These are phyloP conservation scores for Fomitopsis pinicola DNA, from an alignment of 1,284 basidiomycete species.

Conservation along the genomic window DNA sequence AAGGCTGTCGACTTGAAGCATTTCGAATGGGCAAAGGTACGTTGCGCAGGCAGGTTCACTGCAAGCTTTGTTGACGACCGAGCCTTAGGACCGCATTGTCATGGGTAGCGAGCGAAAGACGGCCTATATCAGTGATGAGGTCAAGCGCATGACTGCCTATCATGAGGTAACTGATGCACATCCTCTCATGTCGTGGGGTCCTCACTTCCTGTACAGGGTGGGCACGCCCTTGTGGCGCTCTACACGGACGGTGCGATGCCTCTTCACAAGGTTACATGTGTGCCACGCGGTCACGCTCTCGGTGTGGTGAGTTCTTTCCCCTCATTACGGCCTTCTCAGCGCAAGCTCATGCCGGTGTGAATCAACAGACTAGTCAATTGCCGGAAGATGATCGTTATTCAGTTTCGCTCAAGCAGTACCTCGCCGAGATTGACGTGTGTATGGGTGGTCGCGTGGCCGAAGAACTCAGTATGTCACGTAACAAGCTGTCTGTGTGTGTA, in stretches of 20 bases:
- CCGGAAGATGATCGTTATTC: constrained; percentile 81
- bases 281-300: constrained; percentile 89
- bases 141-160: constrained; percentile 87
- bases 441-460: constrained; percentile 94
- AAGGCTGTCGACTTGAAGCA: constrained; percentile 72
- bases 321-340: background rate
- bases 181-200: constrained; percentile 5
- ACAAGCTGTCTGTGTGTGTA: background rate
- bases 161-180: constrained; percentile 63
- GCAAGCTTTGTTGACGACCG: background rate
- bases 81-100: constrained; percentile 75
- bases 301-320: constrained; percentile 62
- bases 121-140: constrained; percentile 81
- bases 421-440: constrained; percentile 81
- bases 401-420: constrained; percentile 68
- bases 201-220: constrained; percentile 51
- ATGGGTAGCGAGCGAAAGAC: constrained; percentile 94
- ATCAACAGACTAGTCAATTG: constrained; percentile 72
- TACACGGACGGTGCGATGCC: constrained; percentile 94
- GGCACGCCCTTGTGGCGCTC: constrained; percentile 87
- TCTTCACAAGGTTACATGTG: constrained; percentile 93
- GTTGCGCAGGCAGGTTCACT: constrained; percentile 5
- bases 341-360: background rate
- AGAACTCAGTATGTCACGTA: constrained; percentile 62
- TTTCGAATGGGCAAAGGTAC: constrained; percentile 93